Evolutionary conservation across 306 rosid species (phyloP).

Genomic region (Aeschynomene evenia): DNA sequence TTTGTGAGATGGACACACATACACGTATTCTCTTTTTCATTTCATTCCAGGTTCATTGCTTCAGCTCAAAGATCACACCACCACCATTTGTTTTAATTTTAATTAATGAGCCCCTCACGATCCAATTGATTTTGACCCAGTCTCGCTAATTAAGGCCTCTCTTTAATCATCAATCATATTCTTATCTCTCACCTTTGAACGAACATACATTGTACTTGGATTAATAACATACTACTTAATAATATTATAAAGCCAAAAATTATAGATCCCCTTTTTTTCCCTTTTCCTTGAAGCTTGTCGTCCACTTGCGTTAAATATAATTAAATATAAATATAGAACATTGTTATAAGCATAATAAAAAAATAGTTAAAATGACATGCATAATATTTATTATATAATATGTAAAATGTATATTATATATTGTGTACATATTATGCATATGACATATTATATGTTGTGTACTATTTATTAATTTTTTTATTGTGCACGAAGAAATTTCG

Average conservation of each 20-base stretch:
- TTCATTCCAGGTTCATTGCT: not conserved
- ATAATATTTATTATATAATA: no score
- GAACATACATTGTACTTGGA: slow-evolving; percentile 31
- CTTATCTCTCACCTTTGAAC: not conserved
- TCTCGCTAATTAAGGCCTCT: not conserved
- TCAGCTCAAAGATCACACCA: not conserved
- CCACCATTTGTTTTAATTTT: not conserved
- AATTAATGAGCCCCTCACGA: not conserved
- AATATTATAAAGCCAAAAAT: not conserved
- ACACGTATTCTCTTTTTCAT: no score
- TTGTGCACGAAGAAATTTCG: no score
- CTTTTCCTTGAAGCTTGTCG: slow-evolving; percentile 14
- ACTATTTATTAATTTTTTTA: no score
- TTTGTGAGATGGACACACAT: not conserved
- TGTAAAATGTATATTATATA: no score
- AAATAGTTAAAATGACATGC: no score
- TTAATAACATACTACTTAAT: no score
- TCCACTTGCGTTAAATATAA: slow-evolving; percentile 24
- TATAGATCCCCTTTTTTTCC: not conserved
- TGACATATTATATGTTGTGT: no score
- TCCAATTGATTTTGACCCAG: slow-evolving; percentile 28
- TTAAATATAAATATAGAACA: no score
- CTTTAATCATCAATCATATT: slow-evolving; percentile 10
- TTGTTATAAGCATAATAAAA: no score
- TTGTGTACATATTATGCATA: no score